Evolutionary conservation across 768 basidiomycete genomes (phyloP).

Genomic region (Naganishia vaughanmartiniae): DNA sequence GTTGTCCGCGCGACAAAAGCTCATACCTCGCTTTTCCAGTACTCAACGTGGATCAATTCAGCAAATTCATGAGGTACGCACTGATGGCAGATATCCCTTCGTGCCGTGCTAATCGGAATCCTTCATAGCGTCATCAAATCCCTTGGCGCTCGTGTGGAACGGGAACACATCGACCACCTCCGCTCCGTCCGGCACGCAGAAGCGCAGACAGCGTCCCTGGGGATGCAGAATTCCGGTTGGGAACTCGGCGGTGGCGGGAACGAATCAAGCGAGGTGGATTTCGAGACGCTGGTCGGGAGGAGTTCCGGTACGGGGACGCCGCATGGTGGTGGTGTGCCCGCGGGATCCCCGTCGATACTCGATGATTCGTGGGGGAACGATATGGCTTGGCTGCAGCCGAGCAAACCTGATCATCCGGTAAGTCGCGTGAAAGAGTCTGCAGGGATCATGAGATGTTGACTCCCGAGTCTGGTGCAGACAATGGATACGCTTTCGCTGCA

Average conservation of each 20-base stretch:
- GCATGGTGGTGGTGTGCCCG: slow-evolving; percentile 9
- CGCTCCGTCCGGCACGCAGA: slow-evolving; percentile 89
- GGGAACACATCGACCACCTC: slow-evolving; percentile 86
- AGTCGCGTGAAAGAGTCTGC: background rate
- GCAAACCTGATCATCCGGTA: slow-evolving; percentile 30
- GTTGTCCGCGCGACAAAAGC: background rate
- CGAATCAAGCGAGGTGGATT: slow-evolving; percentile 58
- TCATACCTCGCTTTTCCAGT: slow-evolving; percentile 36
- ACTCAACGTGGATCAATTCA: slow-evolving; percentile 67
- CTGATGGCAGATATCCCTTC: slow-evolving; percentile 34
- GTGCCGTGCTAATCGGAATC: background rate
- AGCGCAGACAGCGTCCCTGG: slow-evolving; percentile 56
- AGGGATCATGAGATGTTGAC: background rate
- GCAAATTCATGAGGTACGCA: slow-evolving; percentile 76
- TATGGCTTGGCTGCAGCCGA: slow-evolving; percentile 33
- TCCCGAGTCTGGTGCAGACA: background rate
- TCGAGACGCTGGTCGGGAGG: slow-evolving; percentile 56
- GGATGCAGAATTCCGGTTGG: slow-evolving; percentile 46
- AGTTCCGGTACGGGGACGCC: background rate
- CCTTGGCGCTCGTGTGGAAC: slow-evolving; percentile 75
- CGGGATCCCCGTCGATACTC: slow-evolving; percentile 9
- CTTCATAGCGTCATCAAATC: slow-evolving; percentile 52
- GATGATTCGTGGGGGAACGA: slow-evolving; percentile 46
- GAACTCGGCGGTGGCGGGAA: slow-evolving; percentile 48
- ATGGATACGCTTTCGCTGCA: slow-evolving; percentile 8